Evolutionary conservation across 495 filamentous ascomycete species (phyloP), one percentile per base, ranked within the genome.

Genomic region (Margaritispora aquatica): DNA sequence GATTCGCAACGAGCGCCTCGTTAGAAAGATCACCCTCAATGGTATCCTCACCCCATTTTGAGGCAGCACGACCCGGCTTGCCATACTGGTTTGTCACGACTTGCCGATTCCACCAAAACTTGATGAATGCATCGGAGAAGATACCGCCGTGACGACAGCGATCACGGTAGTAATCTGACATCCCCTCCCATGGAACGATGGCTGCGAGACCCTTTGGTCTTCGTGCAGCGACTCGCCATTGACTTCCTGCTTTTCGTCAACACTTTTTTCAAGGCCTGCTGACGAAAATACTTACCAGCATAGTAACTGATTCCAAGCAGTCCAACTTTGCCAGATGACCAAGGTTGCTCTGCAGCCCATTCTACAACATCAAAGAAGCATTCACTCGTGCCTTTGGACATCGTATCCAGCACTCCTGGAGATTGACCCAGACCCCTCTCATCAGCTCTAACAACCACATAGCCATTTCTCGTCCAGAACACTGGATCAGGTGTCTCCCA

Each of bases 71-170:
- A 1, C 73, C 74, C 0, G 73, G 65, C 0, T 57, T 63, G 1
- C 86, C 84, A 61, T 88, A 88, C 69, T 88, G 86, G 62, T 87
- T 86, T 8, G 69, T 65, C 17, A 82, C 62, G 2, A 87, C 82
- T 68, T 87, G 84, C 0, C 83, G 73, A 66, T 84, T 73, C 84
- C 84, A 87, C 84, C 84, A 87, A 57, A 83, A 80, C 34, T 74
- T 69, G 62, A 88, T 84, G 66, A 87, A 88, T 1, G 68, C 69
- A 64, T 86, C 81, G 0, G 80, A 84, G 26, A 85, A 68, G 44
- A 89, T 87, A 1, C 85, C 86, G 2, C 86, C 86, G 57, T 88
- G 85, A 2, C 64, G 31, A 58, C 60, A 60, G 7, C 64, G 57
- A 50, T 77, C 75, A 11, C 74, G 70, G 53, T 75, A 80, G n/a